Evolutionary conservation across 2,329 filamentous ascomycete genomes (phyloP).

Genomic region (Cercospora brassicicola): DNA sequence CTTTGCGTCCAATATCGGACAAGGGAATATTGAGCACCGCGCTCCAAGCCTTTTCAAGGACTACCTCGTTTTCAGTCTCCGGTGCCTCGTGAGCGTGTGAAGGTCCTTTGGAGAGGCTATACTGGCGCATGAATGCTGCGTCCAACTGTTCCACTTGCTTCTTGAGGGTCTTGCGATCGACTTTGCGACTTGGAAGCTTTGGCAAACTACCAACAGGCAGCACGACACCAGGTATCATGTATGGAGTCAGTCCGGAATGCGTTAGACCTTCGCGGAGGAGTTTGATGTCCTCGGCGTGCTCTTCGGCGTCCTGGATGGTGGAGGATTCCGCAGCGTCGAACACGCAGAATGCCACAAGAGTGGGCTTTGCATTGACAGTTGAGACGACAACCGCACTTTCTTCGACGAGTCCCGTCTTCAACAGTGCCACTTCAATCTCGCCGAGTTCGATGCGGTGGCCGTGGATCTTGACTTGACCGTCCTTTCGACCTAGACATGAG

Average conservation of each 20-base stretch:
- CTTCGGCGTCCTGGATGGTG: background rate
- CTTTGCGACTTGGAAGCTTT: background rate
- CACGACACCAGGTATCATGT: background rate
- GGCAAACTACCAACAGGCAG: background rate
- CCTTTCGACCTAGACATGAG: background rate
- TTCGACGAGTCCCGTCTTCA: background rate
- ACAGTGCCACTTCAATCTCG: background rate
- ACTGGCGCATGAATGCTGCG: background rate
- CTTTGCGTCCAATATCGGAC: conserved; percentile 27
- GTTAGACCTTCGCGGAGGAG: background rate
- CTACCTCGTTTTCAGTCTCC: background rate
- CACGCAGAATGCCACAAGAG: background rate
- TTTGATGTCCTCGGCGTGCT: background rate
- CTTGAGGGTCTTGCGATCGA: background rate
- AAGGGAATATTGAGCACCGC: background rate
- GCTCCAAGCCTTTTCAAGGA: background rate
- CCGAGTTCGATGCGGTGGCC: background rate
- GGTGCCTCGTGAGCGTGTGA: background rate
- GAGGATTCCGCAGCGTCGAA: background rate
- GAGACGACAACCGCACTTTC: background rate
- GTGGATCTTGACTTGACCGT: background rate
- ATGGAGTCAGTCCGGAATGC: background rate
- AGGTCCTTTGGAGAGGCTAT: background rate
- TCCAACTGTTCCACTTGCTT: background rate
- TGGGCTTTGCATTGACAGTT: background rate